Evolutionary conservation across 2,329 filamentous ascomycete species (phyloP).

Genomic region (Diplodia intermedia): DNA sequence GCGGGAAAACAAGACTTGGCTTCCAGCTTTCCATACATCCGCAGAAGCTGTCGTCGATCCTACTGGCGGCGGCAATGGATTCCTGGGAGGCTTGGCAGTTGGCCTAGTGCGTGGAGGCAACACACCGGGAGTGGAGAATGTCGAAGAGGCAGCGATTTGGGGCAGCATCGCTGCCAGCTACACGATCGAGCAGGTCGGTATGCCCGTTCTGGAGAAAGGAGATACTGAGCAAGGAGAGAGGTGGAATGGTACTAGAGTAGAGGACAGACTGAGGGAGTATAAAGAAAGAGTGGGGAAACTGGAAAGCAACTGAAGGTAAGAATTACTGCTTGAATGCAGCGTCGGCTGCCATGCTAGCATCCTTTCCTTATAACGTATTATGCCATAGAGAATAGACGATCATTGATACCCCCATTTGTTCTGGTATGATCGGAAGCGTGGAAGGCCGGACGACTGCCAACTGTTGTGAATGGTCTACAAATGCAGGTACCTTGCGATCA

Average conservation of each 20-base stretch:
- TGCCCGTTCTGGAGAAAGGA: conserved; percentile 64
- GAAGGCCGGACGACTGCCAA: not conserved
- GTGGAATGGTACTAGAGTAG: conserved; percentile 57
- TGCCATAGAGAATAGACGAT: conserved; percentile 24
- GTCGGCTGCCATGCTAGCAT: conserved; percentile 36
- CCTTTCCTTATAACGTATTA: conserved; percentile 1
- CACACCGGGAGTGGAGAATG: conserved; percentile 47
- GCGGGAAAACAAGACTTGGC: conserved; percentile 62
- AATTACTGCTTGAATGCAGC: conserved; percentile 46
- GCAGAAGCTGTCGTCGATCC: conserved; percentile 77
- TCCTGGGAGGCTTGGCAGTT: conserved; percentile 70
- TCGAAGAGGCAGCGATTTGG: conserved; percentile 77
- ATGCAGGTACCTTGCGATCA: not conserved
- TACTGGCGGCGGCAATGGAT: conserved; percentile 92
- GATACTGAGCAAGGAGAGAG: conserved; percentile 45
- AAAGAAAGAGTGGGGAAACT: conserved; percentile 45
- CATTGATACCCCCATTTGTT: conserved; percentile 22
- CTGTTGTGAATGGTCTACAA: not conserved
- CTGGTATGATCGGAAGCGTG: not conserved
- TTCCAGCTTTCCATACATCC: conserved; percentile 75
- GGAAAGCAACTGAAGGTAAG: conserved; percentile 35
- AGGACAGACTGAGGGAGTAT: conserved; percentile 53
- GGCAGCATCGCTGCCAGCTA: conserved; percentile 87
- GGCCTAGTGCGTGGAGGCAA: conserved; percentile 62
- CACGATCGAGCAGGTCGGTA: conserved; percentile 91